A percentile compares a stretch with the other conserved stretches of the same genome.
phyloP scores from a whole-genome alignment of 495 filamentous ascomycete species.

The Penicillium soppii region DNA sequence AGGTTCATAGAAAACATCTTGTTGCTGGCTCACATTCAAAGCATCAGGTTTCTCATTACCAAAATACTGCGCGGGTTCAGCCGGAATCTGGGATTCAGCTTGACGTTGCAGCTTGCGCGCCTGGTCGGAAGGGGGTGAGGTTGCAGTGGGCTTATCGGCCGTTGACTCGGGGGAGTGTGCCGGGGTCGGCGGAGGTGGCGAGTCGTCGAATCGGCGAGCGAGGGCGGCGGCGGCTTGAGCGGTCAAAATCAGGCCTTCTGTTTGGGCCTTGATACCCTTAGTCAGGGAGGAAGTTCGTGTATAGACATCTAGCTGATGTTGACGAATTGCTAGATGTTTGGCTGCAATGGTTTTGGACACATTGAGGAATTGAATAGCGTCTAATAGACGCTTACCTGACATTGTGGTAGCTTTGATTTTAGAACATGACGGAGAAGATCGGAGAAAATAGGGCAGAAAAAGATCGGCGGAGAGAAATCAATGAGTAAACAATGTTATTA shows the following conservation, averaged over 20 bases:
- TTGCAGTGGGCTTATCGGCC: conserved; percentile 4
- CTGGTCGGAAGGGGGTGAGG: conserved; percentile 31
- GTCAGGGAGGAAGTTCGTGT: conserved; percentile 73
- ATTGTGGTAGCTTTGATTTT: conserved; percentile 36
- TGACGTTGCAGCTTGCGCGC: conserved; percentile 49
- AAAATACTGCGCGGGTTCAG: conserved; percentile 30
- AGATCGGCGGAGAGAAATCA: background rate
- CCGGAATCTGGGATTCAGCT: conserved; percentile 57
- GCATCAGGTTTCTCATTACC: conserved; percentile 13
- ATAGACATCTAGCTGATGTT: conserved; percentile 76
- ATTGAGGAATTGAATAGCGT: conserved; percentile 74
- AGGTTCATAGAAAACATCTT: conserved; percentile 60
- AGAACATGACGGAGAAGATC: conserved; percentile 6
- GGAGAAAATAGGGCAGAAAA: conserved; percentile 14
- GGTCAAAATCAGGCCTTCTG: conserved; percentile 62
- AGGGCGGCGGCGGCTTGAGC: conserved; percentile 62
- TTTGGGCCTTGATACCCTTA: conserved; percentile 62
- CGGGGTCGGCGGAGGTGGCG: conserved; percentile 19
- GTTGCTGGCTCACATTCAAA: conserved; percentile 45
- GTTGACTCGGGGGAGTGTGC: conserved; percentile 19
- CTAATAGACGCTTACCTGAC: conserved; percentile 71
- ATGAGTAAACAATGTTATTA: conserved; percentile 16
- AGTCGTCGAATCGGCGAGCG: conserved; percentile 55
- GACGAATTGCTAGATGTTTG: conserved; percentile 77
- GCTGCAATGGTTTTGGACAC: conserved; percentile 73